phyloP scores from a whole-genome alignment of 306 rosid species.

The Malus fusca region DNA sequence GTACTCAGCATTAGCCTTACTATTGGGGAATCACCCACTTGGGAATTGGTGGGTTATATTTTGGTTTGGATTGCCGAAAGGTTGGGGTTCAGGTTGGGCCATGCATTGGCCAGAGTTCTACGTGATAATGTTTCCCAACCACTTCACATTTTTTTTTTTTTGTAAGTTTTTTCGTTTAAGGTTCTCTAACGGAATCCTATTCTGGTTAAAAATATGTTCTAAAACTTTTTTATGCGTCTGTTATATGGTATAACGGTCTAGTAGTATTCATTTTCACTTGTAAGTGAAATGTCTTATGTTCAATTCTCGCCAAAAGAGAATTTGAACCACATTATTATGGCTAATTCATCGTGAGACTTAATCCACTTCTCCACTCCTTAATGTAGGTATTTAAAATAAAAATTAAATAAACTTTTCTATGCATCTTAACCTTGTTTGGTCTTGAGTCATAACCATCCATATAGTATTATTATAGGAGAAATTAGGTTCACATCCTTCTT shows the following conservation, averaged over 20 bases:
- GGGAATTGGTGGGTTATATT: neutral
- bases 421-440: neutral
- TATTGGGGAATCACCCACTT: neutral
- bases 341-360: too few species aligned
- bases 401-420: neutral
- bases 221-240: neutral
- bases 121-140: neutral
- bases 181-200: neutral
- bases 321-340: too few species aligned
- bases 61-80: neutral
- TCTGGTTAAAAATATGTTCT: neutral
- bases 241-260: too few species aligned
- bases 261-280: rapidly evolving
- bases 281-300: too few species aligned
- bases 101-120: neutral
- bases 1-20: neutral
- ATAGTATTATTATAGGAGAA: too few species aligned
- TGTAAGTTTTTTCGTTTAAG: too few species aligned
- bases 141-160: too few species aligned
- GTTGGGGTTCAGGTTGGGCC: neutral
- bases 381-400: too few species aligned
- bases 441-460: neutral
- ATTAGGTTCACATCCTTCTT: too few species aligned
- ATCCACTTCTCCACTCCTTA: too few species aligned
- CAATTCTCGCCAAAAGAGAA: rapidly evolving